phyloP scores from a whole-genome alignment of 129 eudicot genomes.

The Chrysanthemum seticuspe region DNA sequence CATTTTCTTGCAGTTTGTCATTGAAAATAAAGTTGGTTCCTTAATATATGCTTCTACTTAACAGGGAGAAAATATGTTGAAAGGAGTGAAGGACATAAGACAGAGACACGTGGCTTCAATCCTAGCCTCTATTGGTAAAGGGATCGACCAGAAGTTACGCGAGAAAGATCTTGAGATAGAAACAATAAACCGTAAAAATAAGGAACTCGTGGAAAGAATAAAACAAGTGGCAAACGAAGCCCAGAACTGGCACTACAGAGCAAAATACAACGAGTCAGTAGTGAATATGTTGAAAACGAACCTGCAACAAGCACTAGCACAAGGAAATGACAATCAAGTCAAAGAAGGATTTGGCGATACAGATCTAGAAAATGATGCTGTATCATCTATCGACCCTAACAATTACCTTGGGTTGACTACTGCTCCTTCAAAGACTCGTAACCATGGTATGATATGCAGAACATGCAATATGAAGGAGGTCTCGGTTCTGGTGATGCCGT shows the following conservation, averaged over 20 bases:
- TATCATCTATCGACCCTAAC: conserved; percentile 65
- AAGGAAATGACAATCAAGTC: conserved; percentile 52
- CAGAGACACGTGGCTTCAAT: conserved; percentile 84
- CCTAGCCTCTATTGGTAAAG: conserved; percentile 60
- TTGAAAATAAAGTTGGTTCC: too few species aligned
- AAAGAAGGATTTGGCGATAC: conserved; percentile 95
- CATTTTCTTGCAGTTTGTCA: too few species aligned
- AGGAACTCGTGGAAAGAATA: conserved; percentile 68
- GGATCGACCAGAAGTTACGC: conserved; percentile 52
- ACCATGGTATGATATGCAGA: conserved; percentile 46
- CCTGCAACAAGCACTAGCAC: conserved; percentile 70
- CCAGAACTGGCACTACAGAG: conserved; percentile 88
- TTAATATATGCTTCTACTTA: conserved; percentile 6
- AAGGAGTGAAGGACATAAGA: conserved; percentile 70
- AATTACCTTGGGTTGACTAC: conserved; percentile 41
- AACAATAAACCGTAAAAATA: conserved; percentile 69
- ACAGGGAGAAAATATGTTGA: conserved; percentile 75
- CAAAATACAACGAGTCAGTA: conserved; percentile 89
- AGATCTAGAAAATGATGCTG: conserved; percentile 66
- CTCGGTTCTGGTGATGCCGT: conserved; percentile 78
- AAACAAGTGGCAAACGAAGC: conserved; percentile 84
- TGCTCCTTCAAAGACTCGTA: conserved; percentile 25
- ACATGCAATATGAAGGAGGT: conserved; percentile 72
- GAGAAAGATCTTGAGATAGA: conserved; percentile 82
- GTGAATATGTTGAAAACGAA: conserved; percentile 64